Evolutionary conservation across 2,329 filamentous ascomycete species (phyloP).

Genomic region (Colletotrichum magnum): DNA sequence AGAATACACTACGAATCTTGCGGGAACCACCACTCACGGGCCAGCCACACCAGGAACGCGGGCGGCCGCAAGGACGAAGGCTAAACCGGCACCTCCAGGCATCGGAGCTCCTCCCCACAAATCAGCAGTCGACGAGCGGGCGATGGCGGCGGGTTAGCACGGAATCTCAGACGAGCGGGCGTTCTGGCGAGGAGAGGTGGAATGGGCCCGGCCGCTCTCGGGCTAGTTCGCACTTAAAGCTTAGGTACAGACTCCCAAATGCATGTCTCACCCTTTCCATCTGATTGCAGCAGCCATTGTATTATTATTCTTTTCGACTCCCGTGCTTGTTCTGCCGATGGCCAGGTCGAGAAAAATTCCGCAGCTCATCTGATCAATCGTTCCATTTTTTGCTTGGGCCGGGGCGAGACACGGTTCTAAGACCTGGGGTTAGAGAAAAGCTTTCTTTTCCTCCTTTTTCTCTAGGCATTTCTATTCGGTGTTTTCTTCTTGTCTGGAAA

Average conservation of each 20-base stretch:
- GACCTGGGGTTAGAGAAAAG: no score
- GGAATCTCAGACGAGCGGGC: not conserved
- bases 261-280: not conserved
- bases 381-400: no score
- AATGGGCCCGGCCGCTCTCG: no score
- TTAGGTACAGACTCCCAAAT: not conserved
- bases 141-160: not conserved
- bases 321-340: no score
- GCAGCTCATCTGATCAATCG: conserved; percentile 5
- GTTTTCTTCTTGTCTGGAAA: not conserved
- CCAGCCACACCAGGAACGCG: no score
- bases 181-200: not conserved
- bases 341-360: not conserved
- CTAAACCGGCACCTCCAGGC: not conserved
- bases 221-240: no score
- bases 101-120: conserved; percentile 12
- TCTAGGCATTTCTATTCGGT: not conserved
- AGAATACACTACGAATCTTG: no score
- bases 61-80: not conserved
- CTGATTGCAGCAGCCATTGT: not conserved
- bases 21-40: no score
- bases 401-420: no score
- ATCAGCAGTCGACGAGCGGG: not conserved
- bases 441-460: no score
- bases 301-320: no score